Base-by-base conservation (phyloP, 2,329 filamentous ascomycete species). In the Penicillium thymicola region DNA sequence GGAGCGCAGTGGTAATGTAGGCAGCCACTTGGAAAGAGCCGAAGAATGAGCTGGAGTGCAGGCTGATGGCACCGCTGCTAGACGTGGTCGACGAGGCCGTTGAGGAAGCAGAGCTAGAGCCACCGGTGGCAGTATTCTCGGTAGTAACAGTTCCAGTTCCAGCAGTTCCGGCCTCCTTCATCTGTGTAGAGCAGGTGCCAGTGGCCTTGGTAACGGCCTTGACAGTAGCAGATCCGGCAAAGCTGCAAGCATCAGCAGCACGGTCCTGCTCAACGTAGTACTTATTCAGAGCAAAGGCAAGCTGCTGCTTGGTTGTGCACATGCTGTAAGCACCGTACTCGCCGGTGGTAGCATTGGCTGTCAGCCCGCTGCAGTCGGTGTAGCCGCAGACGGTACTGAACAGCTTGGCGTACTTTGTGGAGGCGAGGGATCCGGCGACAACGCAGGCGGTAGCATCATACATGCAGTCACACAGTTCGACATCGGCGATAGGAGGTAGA, bases 391-490 rank as follows among this genome's bases (percentile, higher is more conserved):
- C 68, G 11, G 69, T 60, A 46, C 67, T 59, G 76, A 97, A 96
- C 63, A 96, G 82, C 21, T 81, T 77, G 5, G 59, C 57, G 56
- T 69, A 59, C 44, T 68, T 63, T 13, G 57, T 44, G 21, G 55
- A 51, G 9, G 51, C 40, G 48, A 72, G 57, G 14, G 62, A 66
- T 44, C 78, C 72, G 28, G 82, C 78, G 57, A 90, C 84, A 18
- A 83, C 82, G 78, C 94, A 97, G 52, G 78, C 77, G 54, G 94
- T 78, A 43, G 85, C 85, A 59, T 83, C 80, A 72, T 83, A 82
- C 89, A 96, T 95, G 83, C 94, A 99, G 53, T 79, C 75, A 82
- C 93, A 97, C 41, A 95, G 85, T 44, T 83, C 68, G 49, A 82
- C 68, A 77, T 97, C 90, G 57, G 91, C 91, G 5, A 83, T 85